Percentiles rank a stretch among this genome's conserved stretches.
These are phyloP conservation scores for Mycena epipterygia DNA, from an alignment of 768 basidiomycete species.

Conservation along the genomic window DNA sequence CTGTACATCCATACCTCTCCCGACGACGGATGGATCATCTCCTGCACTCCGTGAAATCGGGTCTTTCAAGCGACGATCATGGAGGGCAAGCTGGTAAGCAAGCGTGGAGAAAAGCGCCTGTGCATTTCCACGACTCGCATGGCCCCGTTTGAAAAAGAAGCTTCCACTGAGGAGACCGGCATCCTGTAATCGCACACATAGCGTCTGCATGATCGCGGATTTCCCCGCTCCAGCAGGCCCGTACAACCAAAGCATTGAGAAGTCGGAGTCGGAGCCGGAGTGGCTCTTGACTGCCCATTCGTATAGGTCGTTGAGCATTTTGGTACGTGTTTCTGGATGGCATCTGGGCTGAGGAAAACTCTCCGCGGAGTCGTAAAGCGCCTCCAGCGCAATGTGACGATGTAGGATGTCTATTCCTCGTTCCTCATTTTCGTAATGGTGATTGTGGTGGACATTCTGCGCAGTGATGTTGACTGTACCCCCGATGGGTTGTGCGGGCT, in stretches of 20 bases:
- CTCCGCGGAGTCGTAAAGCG: too few relatives aligned
- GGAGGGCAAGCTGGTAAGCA: background rate
- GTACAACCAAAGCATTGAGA: background rate
- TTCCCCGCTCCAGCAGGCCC: background rate
- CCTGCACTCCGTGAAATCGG: background rate
- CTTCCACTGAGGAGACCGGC: background rate
- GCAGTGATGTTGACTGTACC: background rate
- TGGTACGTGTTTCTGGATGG: background rate
- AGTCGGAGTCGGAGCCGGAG: background rate
- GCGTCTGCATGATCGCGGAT: background rate
- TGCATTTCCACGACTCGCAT: background rate
- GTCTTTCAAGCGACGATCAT: background rate
- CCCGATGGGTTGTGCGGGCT: too few relatives aligned
- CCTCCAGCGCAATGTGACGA: background rate
- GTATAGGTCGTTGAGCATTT: background rate
- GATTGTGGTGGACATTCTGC: background rate
- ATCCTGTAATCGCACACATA: background rate
- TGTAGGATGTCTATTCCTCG: background rate
- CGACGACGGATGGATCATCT: background rate
- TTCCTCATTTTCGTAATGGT: too few relatives aligned
- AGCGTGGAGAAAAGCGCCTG: slow-evolving; percentile 3
- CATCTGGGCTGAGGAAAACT: background rate
- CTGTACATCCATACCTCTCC: background rate
- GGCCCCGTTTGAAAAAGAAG: too few relatives aligned
- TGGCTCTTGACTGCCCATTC: background rate